Evolutionary conservation across 768 basidiomycete species (phyloP).

Genomic region (Phaffia tasmanica): DNA sequence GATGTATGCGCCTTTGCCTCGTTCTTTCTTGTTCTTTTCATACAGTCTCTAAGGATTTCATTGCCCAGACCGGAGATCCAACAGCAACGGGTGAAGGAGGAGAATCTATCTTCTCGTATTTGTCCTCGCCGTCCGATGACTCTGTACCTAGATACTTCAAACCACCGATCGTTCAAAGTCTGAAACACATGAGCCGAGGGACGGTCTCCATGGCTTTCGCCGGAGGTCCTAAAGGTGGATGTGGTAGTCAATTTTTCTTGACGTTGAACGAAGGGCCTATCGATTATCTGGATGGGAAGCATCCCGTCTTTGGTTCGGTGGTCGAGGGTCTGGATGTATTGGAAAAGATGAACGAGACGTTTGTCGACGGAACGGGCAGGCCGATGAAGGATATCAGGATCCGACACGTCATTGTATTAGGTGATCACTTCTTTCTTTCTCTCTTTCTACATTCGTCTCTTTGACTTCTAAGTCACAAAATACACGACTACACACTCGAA

Average conservation of each 20-base stretch:
- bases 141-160: constrained; percentile 63
- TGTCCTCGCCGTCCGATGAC: constrained; percentile 36
- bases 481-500: too few species aligned
- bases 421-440: constrained; percentile 42
- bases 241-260: constrained; percentile 93
- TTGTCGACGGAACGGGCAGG: constrained; percentile 72
- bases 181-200: constrained; percentile 74
- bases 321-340: constrained; percentile 88
- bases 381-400: constrained; percentile 92
- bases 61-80: constrained; percentile 94
- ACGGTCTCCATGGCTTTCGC: constrained; percentile 97
- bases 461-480: background rate
- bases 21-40: background rate
- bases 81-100: constrained; percentile 90
- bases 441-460: background rate
- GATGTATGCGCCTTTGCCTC: constrained; percentile 2
- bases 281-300: constrained; percentile 88
- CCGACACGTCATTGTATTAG: constrained; percentile 87
- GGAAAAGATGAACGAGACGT: constrained; percentile 84
- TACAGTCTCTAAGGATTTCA: constrained; percentile 88
- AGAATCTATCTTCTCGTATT: constrained; percentile 71
- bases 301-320: constrained; percentile 89
- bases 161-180: constrained; percentile 41
- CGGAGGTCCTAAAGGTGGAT: constrained; percentile 59
- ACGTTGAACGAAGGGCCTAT: constrained; percentile 71